A percentile compares a stretch with the other conserved stretches of the same genome.
These are phyloP conservation scores for Thamnidium elegans DNA, from an alignment of 192 early-diverging fungal genomes.

Conservation along the genomic window DNA sequence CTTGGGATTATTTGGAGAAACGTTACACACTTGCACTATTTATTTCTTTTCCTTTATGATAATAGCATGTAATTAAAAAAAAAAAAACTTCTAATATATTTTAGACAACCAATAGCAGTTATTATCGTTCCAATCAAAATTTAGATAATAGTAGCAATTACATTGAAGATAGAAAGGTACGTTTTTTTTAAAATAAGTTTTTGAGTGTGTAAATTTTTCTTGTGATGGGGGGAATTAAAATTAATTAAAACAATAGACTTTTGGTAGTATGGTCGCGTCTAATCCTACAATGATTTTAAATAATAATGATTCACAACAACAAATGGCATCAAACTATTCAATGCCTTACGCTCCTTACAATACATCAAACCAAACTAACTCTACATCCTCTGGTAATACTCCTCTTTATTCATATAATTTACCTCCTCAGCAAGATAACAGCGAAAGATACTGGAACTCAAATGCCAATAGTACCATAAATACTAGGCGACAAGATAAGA, in stretches of 20 bases:
- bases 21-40: neutral
- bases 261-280: conserved; percentile 7
- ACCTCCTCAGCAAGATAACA: conserved; percentile 6
- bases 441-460: neutral
- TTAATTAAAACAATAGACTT: conserved; percentile 7
- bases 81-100: too few species aligned
- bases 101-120: too few species aligned
- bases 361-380: neutral
- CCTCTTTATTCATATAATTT: conserved; percentile 7
- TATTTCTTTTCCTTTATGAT: neutral
- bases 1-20: neutral
- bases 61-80: too few species aligned
- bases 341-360: conserved; percentile 9
- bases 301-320: conserved; percentile 7
- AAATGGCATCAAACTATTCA: conserved; percentile 15
- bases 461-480: too few species aligned
- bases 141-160: too few species aligned
- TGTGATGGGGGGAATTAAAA: neutral
- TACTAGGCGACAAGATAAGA: conserved; percentile 1
- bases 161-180: too few species aligned
- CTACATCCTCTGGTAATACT: neutral
- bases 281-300: neutral
- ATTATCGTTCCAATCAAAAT: too few species aligned
- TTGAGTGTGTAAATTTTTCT: too few species aligned
- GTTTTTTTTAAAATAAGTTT: too few species aligned